Base-by-base conservation (phyloP, 2,329 filamentous ascomycete genomes). In the Pyrenophora tritici-repentis region DNA sequence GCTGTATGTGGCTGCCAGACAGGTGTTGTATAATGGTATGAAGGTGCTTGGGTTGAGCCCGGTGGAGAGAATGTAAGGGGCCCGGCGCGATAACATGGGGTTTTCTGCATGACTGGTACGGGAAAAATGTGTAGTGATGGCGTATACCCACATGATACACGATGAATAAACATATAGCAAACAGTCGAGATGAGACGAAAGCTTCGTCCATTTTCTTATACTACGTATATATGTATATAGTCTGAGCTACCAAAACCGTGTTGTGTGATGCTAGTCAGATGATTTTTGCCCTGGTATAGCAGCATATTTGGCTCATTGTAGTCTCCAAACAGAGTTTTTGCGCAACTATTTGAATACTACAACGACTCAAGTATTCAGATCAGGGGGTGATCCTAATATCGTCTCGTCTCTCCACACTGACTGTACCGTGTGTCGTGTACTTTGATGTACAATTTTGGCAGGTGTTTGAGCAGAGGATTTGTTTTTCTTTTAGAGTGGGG, bases 11-110 rank as follows among this genome's bases (percentile, higher is more conserved):
- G 81, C 87, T 2, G 87, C 89, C 6, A 83, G 88, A 66, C 85
- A 86, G 54, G 89, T 93, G 31, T 78, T 96, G 57, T 82, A 82
- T 65, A 96, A 94, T 73, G 91, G 89, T 55, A 95, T 96, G 91
- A 82, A 82, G 56, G 73, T 95, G 63, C 78, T 96, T 59, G 91
- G 91, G 1, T 77, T 96, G 71, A 86, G 80, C 45, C 91, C 91
- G 8, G 87, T 96, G 40, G 86, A 93, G 70, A 79, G 85, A 76
- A 66, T 66, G 63, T 66, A 55, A 47, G 8, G 4, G 14, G 16
- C 7, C 5, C 16, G 12, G 22, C n/a, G 22, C 14, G 4, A 3
- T 20, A 20, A 18, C 6, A 22, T 10, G 34, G 26, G 26, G 26
- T 2, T 29, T 29, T 29, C 10, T 10, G 26, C 36, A 24, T 14